A percentile compares a stretch with the other conserved stretches of the same genome.
phyloP scores from a whole-genome alignment of 1,284 basidiomycete genomes.

The Gomphus sp. region DNA sequence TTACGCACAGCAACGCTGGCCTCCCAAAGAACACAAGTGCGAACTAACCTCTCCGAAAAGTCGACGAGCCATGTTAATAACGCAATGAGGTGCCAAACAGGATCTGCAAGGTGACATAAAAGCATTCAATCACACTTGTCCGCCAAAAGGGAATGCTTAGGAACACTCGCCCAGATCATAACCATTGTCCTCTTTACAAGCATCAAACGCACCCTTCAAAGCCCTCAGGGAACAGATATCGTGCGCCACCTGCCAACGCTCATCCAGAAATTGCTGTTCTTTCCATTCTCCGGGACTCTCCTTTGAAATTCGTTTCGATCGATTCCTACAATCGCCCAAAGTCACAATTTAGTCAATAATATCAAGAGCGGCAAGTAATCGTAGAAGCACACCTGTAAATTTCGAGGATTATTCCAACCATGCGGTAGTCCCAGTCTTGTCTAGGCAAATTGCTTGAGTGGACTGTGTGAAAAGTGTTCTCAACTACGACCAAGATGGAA shows the following conservation, averaged over 20 bases:
- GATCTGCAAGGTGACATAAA: constrained; percentile 31
- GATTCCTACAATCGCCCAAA: not conserved
- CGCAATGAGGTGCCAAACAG: constrained; percentile 59
- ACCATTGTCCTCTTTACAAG: constrained; percentile 45
- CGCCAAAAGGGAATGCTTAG: not conserved
- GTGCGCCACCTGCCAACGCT: constrained; percentile 45
- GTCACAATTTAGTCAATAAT: not conserved
- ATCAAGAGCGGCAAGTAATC: not conserved
- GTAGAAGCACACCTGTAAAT: constrained; percentile 41
- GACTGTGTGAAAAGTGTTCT: constrained; percentile 11
- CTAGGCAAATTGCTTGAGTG: constrained; percentile 22
- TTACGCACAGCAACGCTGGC: constrained; percentile 25
- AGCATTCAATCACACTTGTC: too few species aligned
- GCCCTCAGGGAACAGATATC: constrained; percentile 56
- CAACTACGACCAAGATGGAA: constrained; percentile 6
- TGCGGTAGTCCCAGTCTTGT: not conserved
- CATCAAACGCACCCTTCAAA: constrained; percentile 52
- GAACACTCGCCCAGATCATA: constrained; percentile 46
- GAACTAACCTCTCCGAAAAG: constrained; percentile 54
- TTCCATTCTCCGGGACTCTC: not conserved
- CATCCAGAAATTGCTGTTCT: constrained; percentile 19
- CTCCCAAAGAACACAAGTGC: constrained; percentile 19
- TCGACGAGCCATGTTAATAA: constrained; percentile 49
- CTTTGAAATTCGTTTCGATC: not conserved
- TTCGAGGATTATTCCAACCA: constrained; percentile 47